These are phyloP conservation scores for Fusarium pseudoanthophilum DNA, from an alignment of 2,329 filamentous ascomycete species.

Conservation along the genomic window DNA sequence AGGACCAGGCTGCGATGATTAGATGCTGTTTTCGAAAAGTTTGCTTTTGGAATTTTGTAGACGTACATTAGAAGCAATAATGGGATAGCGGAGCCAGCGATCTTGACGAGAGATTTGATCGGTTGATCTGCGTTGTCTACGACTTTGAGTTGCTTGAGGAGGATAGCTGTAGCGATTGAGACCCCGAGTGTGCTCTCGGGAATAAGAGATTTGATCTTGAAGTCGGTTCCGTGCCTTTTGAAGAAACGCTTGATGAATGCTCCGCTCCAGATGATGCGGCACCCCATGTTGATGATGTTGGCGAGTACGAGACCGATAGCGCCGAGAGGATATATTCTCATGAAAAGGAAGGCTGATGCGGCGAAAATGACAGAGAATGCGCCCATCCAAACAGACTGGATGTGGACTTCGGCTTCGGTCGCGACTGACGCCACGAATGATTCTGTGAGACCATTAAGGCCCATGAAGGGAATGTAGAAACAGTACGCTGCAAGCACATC, in stretches of 20 bases:
- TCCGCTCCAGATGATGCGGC: slow-evolving; percentile 84
- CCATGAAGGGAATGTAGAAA: slow-evolving; percentile 92
- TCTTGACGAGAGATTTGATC: slow-evolving; percentile 55
- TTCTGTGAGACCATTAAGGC: slow-evolving; percentile 90
- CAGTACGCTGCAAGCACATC: slow-evolving; percentile 82
- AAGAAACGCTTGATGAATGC: slow-evolving; percentile 78
- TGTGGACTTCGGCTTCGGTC: slow-evolving; percentile 76
- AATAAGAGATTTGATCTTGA: slow-evolving; percentile 44
- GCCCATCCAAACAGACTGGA: slow-evolving; percentile 86
- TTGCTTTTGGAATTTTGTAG: slow-evolving; percentile 26
- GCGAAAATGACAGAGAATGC: slow-evolving; percentile 83
- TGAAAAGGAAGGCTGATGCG: slow-evolving; percentile 76
- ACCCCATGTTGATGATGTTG: slow-evolving; percentile 89
- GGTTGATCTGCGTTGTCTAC: slow-evolving; percentile 42
- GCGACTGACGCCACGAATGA: slow-evolving; percentile 93
- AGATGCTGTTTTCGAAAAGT: slow-evolving; percentile 35
- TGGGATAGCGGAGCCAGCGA: slow-evolving; percentile 60
- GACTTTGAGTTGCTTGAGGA: slow-evolving; percentile 44
- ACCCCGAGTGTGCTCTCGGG: slow-evolving; percentile 44
- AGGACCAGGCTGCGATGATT: slow-evolving; percentile 59
- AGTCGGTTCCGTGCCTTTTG: slow-evolving; percentile 51
- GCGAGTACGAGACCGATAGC: slow-evolving; percentile 85
- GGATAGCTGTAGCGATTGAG: slow-evolving; percentile 43
- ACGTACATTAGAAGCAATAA: slow-evolving; percentile 71
- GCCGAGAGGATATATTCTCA: slow-evolving; percentile 75